Evolutionary conservation across 768 basidiomycete genomes (phyloP), one percentile per base, ranked within the genome.

Genomic region (Psilocybe cyanescens): DNA sequence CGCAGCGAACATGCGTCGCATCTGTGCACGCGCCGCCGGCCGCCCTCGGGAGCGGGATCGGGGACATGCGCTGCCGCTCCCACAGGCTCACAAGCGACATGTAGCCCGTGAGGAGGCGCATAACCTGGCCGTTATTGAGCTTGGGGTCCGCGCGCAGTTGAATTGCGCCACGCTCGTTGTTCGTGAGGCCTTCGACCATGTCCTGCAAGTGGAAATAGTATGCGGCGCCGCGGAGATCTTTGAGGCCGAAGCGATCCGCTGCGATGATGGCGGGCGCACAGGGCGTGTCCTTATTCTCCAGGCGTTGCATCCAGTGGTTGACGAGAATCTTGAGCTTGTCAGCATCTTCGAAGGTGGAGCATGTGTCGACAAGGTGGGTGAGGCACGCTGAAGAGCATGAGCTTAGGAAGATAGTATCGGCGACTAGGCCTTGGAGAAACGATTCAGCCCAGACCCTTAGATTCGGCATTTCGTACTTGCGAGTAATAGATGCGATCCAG

Each of bases 401-500:
- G 7, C 74, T 71, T 45, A 72, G 61, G 67, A 75, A 70, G 17
- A 69, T 59, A n/a, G 65, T 45, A 61, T 72, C 60, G 8, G 63
- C 55, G 37, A 74, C 69, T 17, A 69, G 70, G 4, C 49, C 49
- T 45, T 69, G 51, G 58, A 86, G 71, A 4, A 79, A 76, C 24
- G 73, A 59, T 48, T 77, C 66, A 4, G 78, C 75, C 84, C 84
- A 86, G 17, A 64, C 66, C 61, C 81, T 78, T 62, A 84, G 75
- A 19, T 71, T 72, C 30, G 74, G 75, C 67, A 83, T 83, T 44
- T 79, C 75, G 69, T 83, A 83, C 59, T 81, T 83, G 60, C 80
- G 74, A 16, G 83, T 76, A 62, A 85, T 82, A 39, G 78, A 75
- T 46, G 81, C 75, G 47, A 87, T 78, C 41, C 75, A 77, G 31